Conservation (phyloP, 176 grass and related monocot genomes). For the Saccharum officinarum region DNA sequence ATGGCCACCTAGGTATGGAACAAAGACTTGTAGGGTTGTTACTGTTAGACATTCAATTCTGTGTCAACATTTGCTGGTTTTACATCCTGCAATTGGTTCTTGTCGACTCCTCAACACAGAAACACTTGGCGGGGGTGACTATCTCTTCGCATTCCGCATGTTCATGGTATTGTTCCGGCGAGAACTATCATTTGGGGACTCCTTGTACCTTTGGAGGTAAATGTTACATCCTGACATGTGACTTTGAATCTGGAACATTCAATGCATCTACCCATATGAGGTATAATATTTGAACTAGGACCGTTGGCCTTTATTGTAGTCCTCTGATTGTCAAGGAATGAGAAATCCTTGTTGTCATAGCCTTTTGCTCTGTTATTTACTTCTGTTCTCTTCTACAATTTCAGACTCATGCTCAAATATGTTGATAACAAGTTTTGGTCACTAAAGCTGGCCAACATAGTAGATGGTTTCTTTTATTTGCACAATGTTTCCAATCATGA, state of each 20-base stretch:
- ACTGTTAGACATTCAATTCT: constrained; percentile 2
- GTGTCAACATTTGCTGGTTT: constrained; percentile 23
- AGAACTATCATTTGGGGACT: constrained; percentile 95
- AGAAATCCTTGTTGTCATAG: background rate
- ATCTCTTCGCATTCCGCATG: constrained; percentile 99
- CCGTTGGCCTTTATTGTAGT: background rate
- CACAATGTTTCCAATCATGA: constrained; percentile 10
- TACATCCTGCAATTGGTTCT: constrained; percentile 29
- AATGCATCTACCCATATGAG: background rate
- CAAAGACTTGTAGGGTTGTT: constrained; percentile 19
- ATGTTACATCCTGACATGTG: background rate
- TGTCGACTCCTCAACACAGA: constrained; percentile 48
- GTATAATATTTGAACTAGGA: background rate
- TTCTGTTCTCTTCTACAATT: background rate
- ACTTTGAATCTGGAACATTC: background rate
- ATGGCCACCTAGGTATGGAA: constrained; percentile 83
- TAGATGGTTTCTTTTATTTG: constrained; percentile 18
- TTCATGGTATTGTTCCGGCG: constrained; percentile 99
- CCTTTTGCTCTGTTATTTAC: constrained; percentile 23
- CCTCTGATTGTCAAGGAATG: no score
- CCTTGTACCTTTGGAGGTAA: constrained; percentile 99
- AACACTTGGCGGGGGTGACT: constrained; percentile 91
- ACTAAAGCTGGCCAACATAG: background rate
- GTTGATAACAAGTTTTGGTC: constrained; percentile 3
- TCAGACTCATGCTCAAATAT: constrained; percentile 9